phyloP scores from a whole-genome alignment of 306 rosid species.

The Canavalia gladiata region DNA sequence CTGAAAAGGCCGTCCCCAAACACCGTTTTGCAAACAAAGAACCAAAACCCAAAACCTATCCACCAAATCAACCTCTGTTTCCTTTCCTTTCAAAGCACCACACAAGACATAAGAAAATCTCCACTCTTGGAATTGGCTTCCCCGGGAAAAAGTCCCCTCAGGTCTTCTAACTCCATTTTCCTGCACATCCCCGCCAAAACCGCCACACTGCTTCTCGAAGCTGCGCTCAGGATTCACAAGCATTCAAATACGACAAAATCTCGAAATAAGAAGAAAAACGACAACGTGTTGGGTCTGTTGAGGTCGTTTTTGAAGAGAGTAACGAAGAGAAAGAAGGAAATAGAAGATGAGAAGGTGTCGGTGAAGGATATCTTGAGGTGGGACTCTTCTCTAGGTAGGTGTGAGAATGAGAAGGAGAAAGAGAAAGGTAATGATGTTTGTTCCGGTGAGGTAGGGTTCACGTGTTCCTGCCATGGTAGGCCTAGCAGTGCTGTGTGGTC shows the following conservation, averaged over 20 bases:
- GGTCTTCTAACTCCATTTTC: constrained; percentile 51
- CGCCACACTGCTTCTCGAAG: constrained; percentile 80
- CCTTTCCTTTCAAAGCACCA: constrained; percentile 57
- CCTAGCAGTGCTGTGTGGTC: constrained; percentile 76
- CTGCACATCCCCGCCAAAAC: constrained; percentile 63
- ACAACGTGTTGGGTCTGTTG: constrained; percentile 57
- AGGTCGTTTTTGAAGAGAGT: constrained; percentile 79
- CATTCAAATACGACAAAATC: constrained; percentile 52
- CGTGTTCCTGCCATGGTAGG: constrained; percentile 56
- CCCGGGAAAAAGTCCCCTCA: constrained; percentile 60
- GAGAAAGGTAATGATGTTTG: neutral
- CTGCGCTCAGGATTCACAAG: constrained; percentile 82
- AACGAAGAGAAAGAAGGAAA: constrained; percentile 52
- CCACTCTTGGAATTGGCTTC: constrained; percentile 74
- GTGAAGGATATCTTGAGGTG: constrained; percentile 56
- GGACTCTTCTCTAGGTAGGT: constrained; percentile 50
- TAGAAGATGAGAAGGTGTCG: constrained; percentile 39
- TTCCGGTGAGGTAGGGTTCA: constrained; percentile 36
- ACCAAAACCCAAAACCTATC: constrained; percentile 48
- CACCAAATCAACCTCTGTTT: constrained; percentile 58
- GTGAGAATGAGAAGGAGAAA: too few relatives aligned
- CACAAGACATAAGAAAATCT: constrained; percentile 70
- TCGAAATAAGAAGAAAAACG: neutral
- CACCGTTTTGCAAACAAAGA: constrained; percentile 46
- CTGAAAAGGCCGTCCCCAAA: constrained; percentile 54